A percentile compares a stretch with the other conserved stretches of the same genome.
These are phyloP conservation scores for Akebia trifoliata DNA, from an alignment of 164 flowering plant genomes.

Conservation along the genomic window DNA sequence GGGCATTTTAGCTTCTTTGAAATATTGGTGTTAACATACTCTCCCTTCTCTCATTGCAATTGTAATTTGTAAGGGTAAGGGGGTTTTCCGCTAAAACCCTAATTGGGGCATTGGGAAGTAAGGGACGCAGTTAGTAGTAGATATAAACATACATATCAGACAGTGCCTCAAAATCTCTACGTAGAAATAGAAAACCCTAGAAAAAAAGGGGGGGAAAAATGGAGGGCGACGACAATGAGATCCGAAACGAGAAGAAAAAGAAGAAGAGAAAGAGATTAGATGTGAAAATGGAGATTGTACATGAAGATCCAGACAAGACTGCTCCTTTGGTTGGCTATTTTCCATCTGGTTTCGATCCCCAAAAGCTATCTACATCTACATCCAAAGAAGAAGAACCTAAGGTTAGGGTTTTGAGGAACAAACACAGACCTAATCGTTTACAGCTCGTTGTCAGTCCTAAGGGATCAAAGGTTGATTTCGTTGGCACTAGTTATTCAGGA, in stretches of 20 bases:
- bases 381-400: background rate
- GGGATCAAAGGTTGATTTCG: constrained; percentile 45
- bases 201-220: background rate
- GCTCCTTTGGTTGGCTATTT: constrained; percentile 53
- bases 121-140: too few species aligned
- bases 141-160: too few species aligned
- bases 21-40: too few species aligned
- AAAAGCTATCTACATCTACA: background rate
- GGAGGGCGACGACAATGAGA: background rate
- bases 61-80: too few species aligned
- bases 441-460: constrained; percentile 63
- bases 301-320: constrained; percentile 25
- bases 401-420: constrained; percentile 34
- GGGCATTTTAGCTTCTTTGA: too few species aligned
- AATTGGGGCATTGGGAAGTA: too few species aligned
- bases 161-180: too few species aligned
- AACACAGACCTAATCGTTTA: constrained; percentile 26
- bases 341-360: constrained; percentile 42
- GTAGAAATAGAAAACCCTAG: background rate
- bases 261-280: constrained; percentile 16
- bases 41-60: too few species aligned
- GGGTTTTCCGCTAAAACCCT: too few species aligned
- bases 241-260: constrained; percentile 2
- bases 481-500: constrained; percentile 64
- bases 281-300: constrained; percentile 24